Base-by-base conservation (phyloP, 2,329 filamentous ascomycete species). In the Saccharata proteae region DNA sequence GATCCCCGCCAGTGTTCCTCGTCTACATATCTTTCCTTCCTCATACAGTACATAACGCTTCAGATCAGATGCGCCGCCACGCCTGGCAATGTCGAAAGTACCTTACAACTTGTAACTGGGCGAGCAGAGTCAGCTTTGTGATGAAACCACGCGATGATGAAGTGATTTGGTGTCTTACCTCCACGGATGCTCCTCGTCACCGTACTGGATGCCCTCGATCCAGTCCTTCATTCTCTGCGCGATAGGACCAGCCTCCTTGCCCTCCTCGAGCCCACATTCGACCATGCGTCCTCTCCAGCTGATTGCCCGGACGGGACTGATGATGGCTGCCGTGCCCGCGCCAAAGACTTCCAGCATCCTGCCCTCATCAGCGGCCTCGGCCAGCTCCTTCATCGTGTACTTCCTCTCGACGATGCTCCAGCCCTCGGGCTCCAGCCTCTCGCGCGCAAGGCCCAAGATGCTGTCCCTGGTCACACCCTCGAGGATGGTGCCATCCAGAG, bases 191-290 rank as follows among this genome's bases (percentile, higher is more conserved):
- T 83, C 73, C 58, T 88, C 80, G 42, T 94, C 86, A 40, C 90
- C 90, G 54, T 96, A 94, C 63, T 96, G 88, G 44, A 92, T 86
- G 16, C 65, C 78, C 64, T 93, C 86, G 40, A 98, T 94, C 90
- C 90, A 98, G 47, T 79, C 73, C 74, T 93, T 93, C 78, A 98
- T 86, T 58, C 72, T 73, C 47, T 74, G 62, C 7, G 90, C 80
- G 48, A 96, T 68, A 50, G 86, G 79, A 25, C 90, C 90, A 8
- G 84, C 85, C 64, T 98, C 88, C 58, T 92, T 72, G 28, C 74
- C 65, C 44, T 81, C 75, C 53, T 71, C 72, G 43, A 98, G 62
- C 3, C 86, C 88, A 54, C 90, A 94, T 48, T 82, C 70, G 16
- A 98, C 76, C 40, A 80, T 53, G 48, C 80, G 65, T 32, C 80